These are phyloP conservation scores for Cryptococcus deneoformans DNA, from an alignment of 1,284 basidiomycete species.

Conservation along the genomic window DNA sequence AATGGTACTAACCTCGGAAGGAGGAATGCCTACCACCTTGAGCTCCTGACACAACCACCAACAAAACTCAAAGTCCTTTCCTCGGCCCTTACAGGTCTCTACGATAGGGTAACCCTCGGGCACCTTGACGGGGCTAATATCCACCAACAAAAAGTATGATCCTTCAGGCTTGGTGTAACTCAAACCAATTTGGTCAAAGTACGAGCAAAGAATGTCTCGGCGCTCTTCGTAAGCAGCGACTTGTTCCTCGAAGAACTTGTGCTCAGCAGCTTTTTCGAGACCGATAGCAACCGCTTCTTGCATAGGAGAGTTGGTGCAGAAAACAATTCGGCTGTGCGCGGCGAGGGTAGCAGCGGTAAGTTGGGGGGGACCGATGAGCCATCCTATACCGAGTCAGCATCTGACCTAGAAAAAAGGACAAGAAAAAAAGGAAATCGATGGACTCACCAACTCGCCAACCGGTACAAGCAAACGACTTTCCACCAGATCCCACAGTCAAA, in stretches of 20 bases:
- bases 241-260: constrained; percentile 78
- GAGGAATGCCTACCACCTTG: constrained; percentile 87
- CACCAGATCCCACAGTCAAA: constrained; percentile 75
- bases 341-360: constrained; percentile 85
- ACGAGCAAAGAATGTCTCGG: constrained; percentile 66
- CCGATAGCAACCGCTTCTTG: constrained; percentile 90
- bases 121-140: constrained; percentile 74
- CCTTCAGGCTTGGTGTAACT: constrained; percentile 86
- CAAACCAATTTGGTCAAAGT: constrained; percentile 81
- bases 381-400: constrained; percentile 48
- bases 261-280: constrained; percentile 68
- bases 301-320: constrained; percentile 86
- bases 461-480: constrained; percentile 94
- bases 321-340: constrained; percentile 90
- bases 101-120: constrained; percentile 80
- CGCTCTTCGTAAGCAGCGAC: constrained; percentile 76
- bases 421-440: background rate
- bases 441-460: constrained; percentile 89
- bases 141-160: constrained; percentile 84
- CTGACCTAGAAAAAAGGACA: background rate
- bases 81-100: constrained; percentile 68
- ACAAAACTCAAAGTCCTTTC: constrained; percentile 83
- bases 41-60: constrained; percentile 89
- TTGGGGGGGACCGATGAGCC: constrained; percentile 82
- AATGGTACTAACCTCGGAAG: constrained; percentile 67